Evolutionary conservation across 2,329 filamentous ascomycete genomes (phyloP), one percentile per base, ranked within the genome.

Genomic region (Penicillium sp.): DNA sequence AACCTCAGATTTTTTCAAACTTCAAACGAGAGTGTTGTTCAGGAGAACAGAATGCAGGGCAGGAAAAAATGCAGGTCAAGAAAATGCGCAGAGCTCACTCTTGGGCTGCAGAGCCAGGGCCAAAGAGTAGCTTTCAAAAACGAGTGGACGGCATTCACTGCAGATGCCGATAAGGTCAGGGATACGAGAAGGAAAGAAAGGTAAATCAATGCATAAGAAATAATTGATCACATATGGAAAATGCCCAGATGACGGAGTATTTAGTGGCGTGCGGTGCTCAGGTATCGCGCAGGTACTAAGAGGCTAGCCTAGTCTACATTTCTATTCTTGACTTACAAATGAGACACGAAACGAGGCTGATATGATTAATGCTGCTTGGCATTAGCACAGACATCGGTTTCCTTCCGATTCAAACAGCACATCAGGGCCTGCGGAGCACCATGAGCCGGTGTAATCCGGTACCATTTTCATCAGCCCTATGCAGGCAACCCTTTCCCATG

Each of bases 91-190:
- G 10, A 41, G 39, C 39, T 41, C 39, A 14, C 39, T 39, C 35
- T 39, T 11, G 35, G n/a, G 8, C n/a, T 10, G 39, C 19, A 21
- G 39, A 13, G n/a, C 9, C 35, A 48, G 16, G 44, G 29, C 43
- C 43, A 51, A 58, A 33, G 24, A 55, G 39, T 50, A 41, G 22
- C 48, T 56, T 54, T 26, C 45, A 51, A 44, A 57, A 59, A 59
- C 54, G 57, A 59, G 43, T 46, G 57, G 47, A 54, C 46, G 35
- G 48, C 57, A 51, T 51, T 52, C 48, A 53, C 16, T 35, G 35
- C 33, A 26, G 16, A 8, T 37, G 33, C 48, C 22, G 48, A 26
- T 26, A 39, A 50, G 22, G 16, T 33, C 19, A 39, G n/a, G 24
- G 24, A 52, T 29, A 44, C 35, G 47, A 53, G 27, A 22, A 49